Percentiles rank a stretch among this genome's conserved stretches.
Conservation (phyloP, 2,329 filamentous ascomycete genomes). For the Coniochaeta sp. region DNA sequence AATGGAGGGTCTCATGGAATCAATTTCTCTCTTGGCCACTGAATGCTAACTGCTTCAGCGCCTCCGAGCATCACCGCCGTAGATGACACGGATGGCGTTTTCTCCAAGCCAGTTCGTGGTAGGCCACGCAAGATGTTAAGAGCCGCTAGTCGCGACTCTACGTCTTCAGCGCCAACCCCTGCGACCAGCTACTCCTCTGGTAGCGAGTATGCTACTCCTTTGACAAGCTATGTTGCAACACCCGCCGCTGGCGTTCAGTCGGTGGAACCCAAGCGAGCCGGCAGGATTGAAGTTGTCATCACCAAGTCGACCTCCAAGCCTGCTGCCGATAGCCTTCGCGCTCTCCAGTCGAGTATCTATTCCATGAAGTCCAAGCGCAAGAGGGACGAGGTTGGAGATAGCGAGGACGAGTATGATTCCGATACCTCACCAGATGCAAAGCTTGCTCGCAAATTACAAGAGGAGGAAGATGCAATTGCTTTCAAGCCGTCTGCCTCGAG, state of each 20-base stretch:
- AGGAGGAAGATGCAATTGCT: conserved; percentile 27
- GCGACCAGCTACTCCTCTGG: conserved; percentile 21
- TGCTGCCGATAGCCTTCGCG: conserved; percentile 34
- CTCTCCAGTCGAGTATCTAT: conserved; percentile 41
- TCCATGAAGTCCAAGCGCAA: conserved; percentile 38
- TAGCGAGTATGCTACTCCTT: conserved; percentile 33
- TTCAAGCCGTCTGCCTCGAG: not conserved
- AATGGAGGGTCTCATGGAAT: not conserved
- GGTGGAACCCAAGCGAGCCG: conserved; percentile 11
- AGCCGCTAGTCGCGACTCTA: conserved; percentile 18
- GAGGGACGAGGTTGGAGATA: conserved; percentile 33
- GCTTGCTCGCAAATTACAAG: conserved; percentile 49
- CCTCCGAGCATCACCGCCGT: not conserved
- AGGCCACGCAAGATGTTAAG: conserved; percentile 18
- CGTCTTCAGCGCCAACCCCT: conserved; percentile 27
- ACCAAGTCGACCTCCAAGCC: conserved; percentile 18
- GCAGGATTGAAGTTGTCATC: conserved; percentile 27
- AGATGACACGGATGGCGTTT: not conserved
- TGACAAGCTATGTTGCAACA: conserved; percentile 33
- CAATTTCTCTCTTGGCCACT: not conserved
- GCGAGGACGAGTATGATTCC: conserved; percentile 31
- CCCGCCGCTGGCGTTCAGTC: conserved; percentile 22
- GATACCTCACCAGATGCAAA: conserved; percentile 36
- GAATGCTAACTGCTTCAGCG: not conserved
- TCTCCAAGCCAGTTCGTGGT: conserved; percentile 18